Evolutionary conservation across 257 asterid genomes (phyloP).

Genomic region (Primulina huaijiensis): DNA sequence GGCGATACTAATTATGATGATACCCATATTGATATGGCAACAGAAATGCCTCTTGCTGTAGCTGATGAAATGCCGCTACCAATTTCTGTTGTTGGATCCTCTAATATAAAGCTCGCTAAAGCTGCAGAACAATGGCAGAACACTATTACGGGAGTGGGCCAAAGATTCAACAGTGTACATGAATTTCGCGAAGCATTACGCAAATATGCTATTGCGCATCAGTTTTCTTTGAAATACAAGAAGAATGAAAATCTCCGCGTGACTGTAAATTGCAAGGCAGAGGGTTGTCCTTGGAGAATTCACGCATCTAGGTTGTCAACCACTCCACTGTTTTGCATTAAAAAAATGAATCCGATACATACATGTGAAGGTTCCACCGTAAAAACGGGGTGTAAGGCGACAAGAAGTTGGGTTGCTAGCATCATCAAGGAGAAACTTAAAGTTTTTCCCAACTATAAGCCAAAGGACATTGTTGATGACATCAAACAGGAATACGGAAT

Average conservation of each 20-base stretch:
- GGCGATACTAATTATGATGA: conserved; percentile 64
- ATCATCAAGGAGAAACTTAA: conserved; percentile 89
- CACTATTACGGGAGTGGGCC: conserved; percentile 93
- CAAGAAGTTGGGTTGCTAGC: conserved; percentile 99
- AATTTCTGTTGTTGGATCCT: conserved; percentile 38
- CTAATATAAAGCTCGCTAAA: conserved; percentile 66
- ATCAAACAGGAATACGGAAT: conserved; percentile 92
- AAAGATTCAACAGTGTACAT: conserved; percentile 87
- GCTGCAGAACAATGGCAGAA: conserved; percentile 90
- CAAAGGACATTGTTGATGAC: conserved; percentile 91
- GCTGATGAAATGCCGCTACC: conserved; percentile 54
- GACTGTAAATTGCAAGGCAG: conserved; percentile 94
- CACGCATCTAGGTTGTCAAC: conserved; percentile 95
- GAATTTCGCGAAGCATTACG: conserved; percentile 96
- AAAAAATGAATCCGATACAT: conserved; percentile 88
- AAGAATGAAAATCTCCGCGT: conserved; percentile 98
- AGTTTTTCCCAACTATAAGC: conserved; percentile 82
- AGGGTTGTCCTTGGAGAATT: conserved; percentile 96
- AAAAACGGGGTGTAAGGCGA: conserved; percentile 77
- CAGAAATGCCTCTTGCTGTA: conserved; percentile 40
- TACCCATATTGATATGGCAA: conserved; percentile 39
- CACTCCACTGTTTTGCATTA: conserved; percentile 90
- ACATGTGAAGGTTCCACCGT: conserved; percentile 81
- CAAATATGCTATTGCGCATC: conserved; percentile 88
- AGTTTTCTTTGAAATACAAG: conserved; percentile 91